Evolutionary conservation across 805 yeast species (phyloP).

Genomic region (Sugiyamaella boreocaroliniensis): DNA sequence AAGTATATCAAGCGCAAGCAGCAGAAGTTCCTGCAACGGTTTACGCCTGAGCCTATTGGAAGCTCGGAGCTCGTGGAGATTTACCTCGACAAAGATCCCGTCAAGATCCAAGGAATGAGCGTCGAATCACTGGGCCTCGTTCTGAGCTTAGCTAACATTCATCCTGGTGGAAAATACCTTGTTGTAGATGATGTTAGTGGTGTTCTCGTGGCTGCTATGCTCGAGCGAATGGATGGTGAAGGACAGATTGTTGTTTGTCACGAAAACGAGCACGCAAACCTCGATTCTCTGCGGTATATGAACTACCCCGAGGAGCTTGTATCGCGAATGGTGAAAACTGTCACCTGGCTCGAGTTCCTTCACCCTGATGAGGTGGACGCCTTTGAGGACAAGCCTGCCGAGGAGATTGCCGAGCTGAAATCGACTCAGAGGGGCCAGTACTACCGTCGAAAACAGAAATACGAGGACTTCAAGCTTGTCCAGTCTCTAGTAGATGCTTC

Average conservation of each 20-base stretch:
- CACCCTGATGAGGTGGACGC: conserved; percentile 62
- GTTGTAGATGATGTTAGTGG: conserved; percentile 95
- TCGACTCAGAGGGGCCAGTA: conserved; percentile 60
- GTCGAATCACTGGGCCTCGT: conserved; percentile 76
- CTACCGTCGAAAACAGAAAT: conserved; percentile 53
- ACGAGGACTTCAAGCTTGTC: conserved; percentile 34
- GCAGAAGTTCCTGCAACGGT: conserved; percentile 80
- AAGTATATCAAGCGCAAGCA: conserved; percentile 88
- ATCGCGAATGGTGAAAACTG: conserved; percentile 52
- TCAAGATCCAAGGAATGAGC: conserved; percentile 69
- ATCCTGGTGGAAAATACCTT: conserved; percentile 84
- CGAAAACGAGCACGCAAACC: conserved; percentile 89
- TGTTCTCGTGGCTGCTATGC: conserved; percentile 69
- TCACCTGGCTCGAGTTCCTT: conserved; percentile 72
- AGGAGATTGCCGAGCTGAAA: conserved; percentile 49
- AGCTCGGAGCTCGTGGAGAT: conserved; percentile 65
- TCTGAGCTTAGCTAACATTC: conserved; percentile 70
- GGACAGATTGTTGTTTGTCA: conserved; percentile 73
- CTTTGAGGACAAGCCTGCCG: conserved; percentile 38
- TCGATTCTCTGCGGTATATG: conserved; percentile 60
- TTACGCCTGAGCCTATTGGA: conserved; percentile 72
- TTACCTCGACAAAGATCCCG: conserved; percentile 69
- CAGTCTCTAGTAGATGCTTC: conserved; percentile 41
- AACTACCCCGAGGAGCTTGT: conserved; percentile 47
- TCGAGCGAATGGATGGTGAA: conserved; percentile 76